Conservation (phyloP, 1,284 basidiomycete species). For the Ustilago hordei region DNA sequence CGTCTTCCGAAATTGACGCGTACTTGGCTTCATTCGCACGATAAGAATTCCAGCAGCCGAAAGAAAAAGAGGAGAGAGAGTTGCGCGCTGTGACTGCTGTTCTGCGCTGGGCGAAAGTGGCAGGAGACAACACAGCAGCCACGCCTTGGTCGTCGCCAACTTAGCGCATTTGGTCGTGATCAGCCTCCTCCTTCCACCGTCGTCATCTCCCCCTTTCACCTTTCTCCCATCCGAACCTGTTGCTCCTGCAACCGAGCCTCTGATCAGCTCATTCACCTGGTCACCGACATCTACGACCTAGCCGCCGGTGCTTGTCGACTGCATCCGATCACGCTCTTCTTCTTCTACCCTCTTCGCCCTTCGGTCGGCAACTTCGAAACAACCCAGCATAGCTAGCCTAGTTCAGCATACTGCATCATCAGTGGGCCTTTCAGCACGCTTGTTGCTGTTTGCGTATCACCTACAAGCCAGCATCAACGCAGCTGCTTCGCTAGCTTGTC, state of each 20-base stretch:
- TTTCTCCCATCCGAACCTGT: constrained; percentile 16
- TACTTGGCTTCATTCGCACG: constrained; percentile 22
- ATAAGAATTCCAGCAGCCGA: constrained; percentile 13
- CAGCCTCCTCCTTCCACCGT: constrained; percentile 15
- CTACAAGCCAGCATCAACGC: background rate
- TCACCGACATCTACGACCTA: background rate
- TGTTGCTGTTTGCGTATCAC: background rate
- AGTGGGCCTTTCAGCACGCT: constrained; percentile 1
- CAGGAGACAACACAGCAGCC: constrained; percentile 10
- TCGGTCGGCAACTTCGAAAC: constrained; percentile 14
- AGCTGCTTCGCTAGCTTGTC: constrained; percentile 2
- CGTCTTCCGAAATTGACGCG: constrained; percentile 7
- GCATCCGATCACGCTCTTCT: constrained; percentile 46
- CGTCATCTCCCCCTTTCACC: constrained; percentile 11
- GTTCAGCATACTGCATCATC: background rate
- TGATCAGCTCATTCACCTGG: constrained; percentile 23
- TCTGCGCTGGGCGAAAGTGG: background rate
- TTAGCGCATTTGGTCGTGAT: constrained; percentile 3
- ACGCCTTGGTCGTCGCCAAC: constrained; percentile 13
- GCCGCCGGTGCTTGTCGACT: constrained; percentile 31
- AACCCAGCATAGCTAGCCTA: constrained; percentile 15
- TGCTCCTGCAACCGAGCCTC: constrained; percentile 42
- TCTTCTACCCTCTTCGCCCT: constrained; percentile 4
- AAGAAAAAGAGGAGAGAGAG: constrained; percentile 14
- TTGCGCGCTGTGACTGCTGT: constrained; percentile 11